Base-by-base conservation (phyloP, 179 eudicot species). In the Silene noctiflora region DNA sequence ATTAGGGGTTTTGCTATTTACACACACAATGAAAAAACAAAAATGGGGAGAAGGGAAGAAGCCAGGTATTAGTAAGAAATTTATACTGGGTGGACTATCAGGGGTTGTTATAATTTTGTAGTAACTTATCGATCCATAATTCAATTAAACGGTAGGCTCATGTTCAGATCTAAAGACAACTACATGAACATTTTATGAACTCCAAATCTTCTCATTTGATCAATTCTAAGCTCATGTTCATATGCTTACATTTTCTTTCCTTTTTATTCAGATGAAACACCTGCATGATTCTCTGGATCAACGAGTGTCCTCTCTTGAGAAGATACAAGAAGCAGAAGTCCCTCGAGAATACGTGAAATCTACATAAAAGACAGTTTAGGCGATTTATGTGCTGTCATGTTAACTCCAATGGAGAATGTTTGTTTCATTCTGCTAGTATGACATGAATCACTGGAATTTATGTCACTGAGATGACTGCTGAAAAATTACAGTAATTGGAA, bases 221-320 rank as follows among this genome's bases (percentile, higher is more conserved):
- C 53, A 12, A 11, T 46, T 72, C 17, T 9, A 62, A n/a, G 20
- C 11, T 55, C 59, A 44, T 65, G n/a, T 42, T 67, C 80, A 70
- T 12, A 64, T 53, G 4, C 19, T 9, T 14, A 25, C 8, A 67
- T 48, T 24, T 22, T 81, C 27, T 25, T 64, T 6, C 6, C n/a
- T n/a, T n/a, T n/a, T 12, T 29, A 0, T 77, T 16, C 42, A 90
- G 96, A 84, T 90, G 88, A 87, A 87, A 71, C 88, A 68, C 1
- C 81, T 89, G 53, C 83, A 87, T n/a, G 86, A 86, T 66, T 82
- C 90, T 79, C 80, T 91, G 74, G 93, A 91, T 67, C 76, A 75
- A 76, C 91, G 93, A 56, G 59, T 89, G 65, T 85, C 96, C 27
- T 78, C 89, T 70, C 48, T 91, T 63, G 96, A 91, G 76, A 85